Evolutionary conservation across 495 filamentous ascomycete species (phyloP).

Genomic region (Penicillium nucicola): DNA sequence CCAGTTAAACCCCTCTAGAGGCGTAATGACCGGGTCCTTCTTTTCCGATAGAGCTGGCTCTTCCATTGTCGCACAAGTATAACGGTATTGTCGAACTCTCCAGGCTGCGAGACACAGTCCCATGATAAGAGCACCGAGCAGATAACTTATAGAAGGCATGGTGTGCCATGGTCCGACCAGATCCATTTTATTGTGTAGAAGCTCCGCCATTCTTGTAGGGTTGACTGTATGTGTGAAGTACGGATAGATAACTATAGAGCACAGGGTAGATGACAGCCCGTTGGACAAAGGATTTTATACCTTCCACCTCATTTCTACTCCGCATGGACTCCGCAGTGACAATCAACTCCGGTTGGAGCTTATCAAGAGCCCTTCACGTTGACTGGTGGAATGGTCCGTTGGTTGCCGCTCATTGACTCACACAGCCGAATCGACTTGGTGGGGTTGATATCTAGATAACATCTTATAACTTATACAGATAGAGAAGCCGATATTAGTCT

Average conservation of each 20-base stretch:
- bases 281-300: too few relatives aligned
- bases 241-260: neutral
- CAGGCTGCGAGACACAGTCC: neutral
- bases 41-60: neutral
- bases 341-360: neutral
- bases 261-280: too few relatives aligned
- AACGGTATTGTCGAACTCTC: neutral
- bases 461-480: neutral
- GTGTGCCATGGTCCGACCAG: neutral
- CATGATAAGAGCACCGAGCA: neutral
- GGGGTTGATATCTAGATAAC: neutral
- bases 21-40: constrained; percentile 38
- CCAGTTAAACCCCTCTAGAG: constrained; percentile 60
- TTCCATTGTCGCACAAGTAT: neutral
- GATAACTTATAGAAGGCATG: neutral
- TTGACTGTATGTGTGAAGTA: neutral
- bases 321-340: constrained; percentile 6
- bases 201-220: neutral
- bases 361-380: constrained; percentile 4
- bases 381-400: constrained; percentile 8
- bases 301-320: neutral
- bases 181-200: neutral
- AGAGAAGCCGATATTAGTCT: neutral
- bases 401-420: neutral
- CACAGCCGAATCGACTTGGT: neutral